Percentiles rank a stretch among this genome's conserved stretches.
Conservation (phyloP, 495 filamentous ascomycete genomes). For the Neurospora cerealis region DNA sequence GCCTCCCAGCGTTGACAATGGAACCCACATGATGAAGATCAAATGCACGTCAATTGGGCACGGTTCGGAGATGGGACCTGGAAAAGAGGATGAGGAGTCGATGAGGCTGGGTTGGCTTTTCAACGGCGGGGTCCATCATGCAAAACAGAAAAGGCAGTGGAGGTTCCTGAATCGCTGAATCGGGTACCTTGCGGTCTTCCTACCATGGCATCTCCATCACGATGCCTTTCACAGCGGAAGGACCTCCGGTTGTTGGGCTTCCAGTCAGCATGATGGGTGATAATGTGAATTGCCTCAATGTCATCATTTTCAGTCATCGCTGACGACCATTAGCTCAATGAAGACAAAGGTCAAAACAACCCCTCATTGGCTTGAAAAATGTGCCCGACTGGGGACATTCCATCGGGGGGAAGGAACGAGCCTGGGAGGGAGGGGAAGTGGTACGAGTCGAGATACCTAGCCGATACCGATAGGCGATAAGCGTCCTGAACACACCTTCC, state of each 20-base stretch:
- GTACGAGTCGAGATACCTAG: neutral
- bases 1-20: neutral
- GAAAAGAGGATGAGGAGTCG: neutral
- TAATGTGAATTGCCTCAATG: neutral
- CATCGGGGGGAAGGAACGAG: neutral
- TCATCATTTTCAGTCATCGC: neutral
- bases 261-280: neutral
- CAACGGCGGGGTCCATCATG: neutral
- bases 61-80: neutral
- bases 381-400: neutral
- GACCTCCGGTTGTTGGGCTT: neutral
- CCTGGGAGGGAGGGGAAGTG: neutral
- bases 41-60: neutral
- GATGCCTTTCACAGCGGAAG: neutral
- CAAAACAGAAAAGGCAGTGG: neutral
- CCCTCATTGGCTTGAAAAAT: neutral
- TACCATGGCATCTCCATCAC: neutral
- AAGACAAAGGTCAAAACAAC: neutral
- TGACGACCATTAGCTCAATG: neutral
- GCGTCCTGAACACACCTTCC: neutral
- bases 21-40: neutral
- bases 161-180: neutral
- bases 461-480: neutral
- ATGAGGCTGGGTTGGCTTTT: neutral
- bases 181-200: neutral